Base-by-base conservation (phyloP, 129 eudicot species). In the Ambrosia artemisiifolia region DNA sequence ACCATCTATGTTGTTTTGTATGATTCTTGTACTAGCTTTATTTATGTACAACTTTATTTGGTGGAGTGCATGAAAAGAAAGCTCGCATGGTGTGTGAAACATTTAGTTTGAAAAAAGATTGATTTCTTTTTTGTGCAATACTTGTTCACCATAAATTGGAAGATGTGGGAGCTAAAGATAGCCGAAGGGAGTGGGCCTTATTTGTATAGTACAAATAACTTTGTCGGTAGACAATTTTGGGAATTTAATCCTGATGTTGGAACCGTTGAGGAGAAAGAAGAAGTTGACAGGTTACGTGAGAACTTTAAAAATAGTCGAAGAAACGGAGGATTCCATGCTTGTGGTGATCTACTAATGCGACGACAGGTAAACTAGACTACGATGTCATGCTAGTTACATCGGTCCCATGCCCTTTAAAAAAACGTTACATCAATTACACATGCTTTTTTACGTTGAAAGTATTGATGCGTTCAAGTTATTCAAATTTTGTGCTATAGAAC, bases 201-300 rank as follows among this genome's bases (percentile, higher is more conserved):
- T 65, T 73, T 86, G 69, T 88, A 85, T 73, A 88, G 91, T 80
- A 85, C 96, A 13, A 88, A 88, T 78, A 86, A 88, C 43, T 88
- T 81, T 56, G 91, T 86, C 12, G 91, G 96, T 32, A 81, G 91
- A 63, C 96, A 88, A 40, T 83, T 82, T 28, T 88, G 96, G 96
- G 96, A 85, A 64, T 88, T 65, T 43, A 87, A 83, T 61, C 84
- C 88, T 0, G 61, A 86, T 32, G 84, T 47, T 12, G 96, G 91
- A 11, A 81, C 89, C 0, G 61, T 40, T 0, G 85, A 85, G 30
- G 91, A 88, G 65, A 78, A 83, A 71, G 69, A 70, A 33, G 82
- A 73, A 33, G 60, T 85, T 17, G 82, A 88, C 51, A 83, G 53
- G 63, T 84, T 79, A 7, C 87, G 96, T 0, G 48, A 86, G 2